Evolutionary conservation across 306 rosid genomes (phyloP).

Genomic region (Cucurbita ficifolia): DNA sequence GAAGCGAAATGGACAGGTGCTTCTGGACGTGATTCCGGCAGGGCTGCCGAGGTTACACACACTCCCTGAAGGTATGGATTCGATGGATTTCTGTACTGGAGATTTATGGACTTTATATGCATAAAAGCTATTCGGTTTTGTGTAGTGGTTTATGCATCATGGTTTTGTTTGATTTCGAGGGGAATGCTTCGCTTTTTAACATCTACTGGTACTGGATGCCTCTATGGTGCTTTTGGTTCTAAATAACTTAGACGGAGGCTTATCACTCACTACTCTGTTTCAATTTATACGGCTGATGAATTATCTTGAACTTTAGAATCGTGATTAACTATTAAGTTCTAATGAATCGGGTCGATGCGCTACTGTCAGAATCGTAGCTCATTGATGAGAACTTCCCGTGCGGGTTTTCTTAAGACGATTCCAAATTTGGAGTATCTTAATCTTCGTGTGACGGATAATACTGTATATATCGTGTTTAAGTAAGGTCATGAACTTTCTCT

Average conservation of each 20-base stretch:
- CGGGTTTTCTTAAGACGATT: not conserved
- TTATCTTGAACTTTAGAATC: not conserved
- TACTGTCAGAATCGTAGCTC: too few relatives aligned
- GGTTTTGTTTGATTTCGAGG: not conserved
- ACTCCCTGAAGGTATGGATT: conserved; percentile 64
- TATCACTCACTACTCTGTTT: not conserved
- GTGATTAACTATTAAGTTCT: not conserved
- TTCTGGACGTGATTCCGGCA: conserved; percentile 56
- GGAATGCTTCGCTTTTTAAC: not conserved
- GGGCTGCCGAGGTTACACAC: conserved; percentile 83
- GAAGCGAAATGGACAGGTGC: conserved; percentile 35
- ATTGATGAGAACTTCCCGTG: too few relatives aligned
- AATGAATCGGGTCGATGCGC: not conserved
- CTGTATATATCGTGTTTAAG: not conserved
- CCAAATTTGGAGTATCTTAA: not conserved
- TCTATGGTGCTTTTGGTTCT: not conserved
- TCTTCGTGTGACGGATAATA: not conserved
- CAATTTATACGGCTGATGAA: not conserved
- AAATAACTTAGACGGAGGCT: not conserved
- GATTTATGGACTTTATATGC: conserved; percentile 3
- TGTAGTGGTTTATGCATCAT: not conserved
- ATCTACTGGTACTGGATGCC: not conserved
- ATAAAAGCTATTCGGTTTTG: not conserved
- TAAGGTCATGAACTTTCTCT: not conserved
- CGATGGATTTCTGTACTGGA: conserved; percentile 7